Base-by-base conservation (phyloP, 345 rosid genomes). In the Passiflora organensis region DNA sequence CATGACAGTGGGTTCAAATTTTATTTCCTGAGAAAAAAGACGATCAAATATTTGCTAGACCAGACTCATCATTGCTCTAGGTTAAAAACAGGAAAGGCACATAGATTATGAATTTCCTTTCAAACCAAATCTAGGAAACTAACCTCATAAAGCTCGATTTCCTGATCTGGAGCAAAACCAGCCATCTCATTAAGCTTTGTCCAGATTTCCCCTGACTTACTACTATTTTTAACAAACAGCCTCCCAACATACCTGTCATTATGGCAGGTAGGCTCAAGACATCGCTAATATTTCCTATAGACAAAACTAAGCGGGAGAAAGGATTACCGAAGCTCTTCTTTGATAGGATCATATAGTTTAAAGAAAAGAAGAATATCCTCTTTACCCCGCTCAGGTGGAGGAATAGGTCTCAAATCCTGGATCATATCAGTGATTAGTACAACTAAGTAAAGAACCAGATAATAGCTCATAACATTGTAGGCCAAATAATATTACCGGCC, bases 1-100 rank as follows among this genome's bases (percentile, higher is more conserved):
- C 99, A 89, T 89, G 39, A 94, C 96, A 67, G 71, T 43, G 43
- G 99, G 97, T 66, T 78, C 95, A 75, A 85, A 94, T 72, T 89
- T 93, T 60, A 93, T 89, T 78, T 93, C 99, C 99, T 93, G 80
- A 20, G 18, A 56, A 54, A 28, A 32, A 55, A 32, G 34, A 60
- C 6, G 43, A 18, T 49, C 23, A 51, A 39, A 21, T 9, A 43
- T n/a, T 43, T 43, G 10, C 32, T 2, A n/a, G 25, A 54, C n/a
- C n/a, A n/a, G n/a, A n/a, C 41, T 38, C 32, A 25, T 48, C 16
- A 34, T 37, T n/a, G n/a, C n/a, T n/a, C n/a, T n/a, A n/a, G n/a
- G n/a, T n/a, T n/a, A n/a, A n/a, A n/a, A n/a, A n/a, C 15, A 45
- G 53, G 19, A 16, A 13, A 16, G 6, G 5, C 51, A 55, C 5